Conservation (phyloP, 2,329 filamentous ascomycete genomes). For the Meredithiella fracta region DNA sequence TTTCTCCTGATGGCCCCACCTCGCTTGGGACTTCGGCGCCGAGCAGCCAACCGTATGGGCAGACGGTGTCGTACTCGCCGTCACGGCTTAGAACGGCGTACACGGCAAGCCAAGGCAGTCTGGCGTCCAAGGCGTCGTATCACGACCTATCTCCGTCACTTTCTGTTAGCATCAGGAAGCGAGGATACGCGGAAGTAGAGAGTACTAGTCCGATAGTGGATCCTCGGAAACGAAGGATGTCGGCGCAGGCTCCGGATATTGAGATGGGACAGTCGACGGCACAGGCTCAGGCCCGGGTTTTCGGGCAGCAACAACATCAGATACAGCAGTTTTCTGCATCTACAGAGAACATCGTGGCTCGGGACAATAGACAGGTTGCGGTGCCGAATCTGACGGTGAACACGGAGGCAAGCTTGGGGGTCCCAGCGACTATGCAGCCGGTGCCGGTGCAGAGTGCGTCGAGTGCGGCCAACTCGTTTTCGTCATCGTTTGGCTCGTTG, state of each 20-base stretch:
- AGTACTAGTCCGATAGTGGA: constrained; percentile 6
- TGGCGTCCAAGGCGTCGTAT: neutral
- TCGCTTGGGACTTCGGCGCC: neutral
- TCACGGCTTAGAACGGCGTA: constrained; percentile 9
- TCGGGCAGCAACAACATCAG: neutral
- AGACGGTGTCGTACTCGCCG: constrained; percentile 10
- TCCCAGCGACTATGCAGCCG: neutral
- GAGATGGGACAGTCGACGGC: neutral
- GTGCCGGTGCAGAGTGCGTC: neutral
- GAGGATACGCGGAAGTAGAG: constrained; percentile 13
- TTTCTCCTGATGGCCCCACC: neutral
- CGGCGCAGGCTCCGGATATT: neutral
- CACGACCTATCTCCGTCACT: constrained; percentile 10
- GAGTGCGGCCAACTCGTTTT: neutral
- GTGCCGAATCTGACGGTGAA: constrained; percentile 11
- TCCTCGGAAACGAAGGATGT: constrained; percentile 7
- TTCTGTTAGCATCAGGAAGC: constrained; percentile 15
- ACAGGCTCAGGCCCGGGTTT: neutral
- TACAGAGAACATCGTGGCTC: neutral
- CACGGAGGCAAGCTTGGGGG: neutral
- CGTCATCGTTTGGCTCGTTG: neutral
- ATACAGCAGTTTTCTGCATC: neutral
- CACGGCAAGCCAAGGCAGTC: neutral
- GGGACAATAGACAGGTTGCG: constrained; percentile 4
- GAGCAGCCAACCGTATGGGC: neutral